phyloP scores from a whole-genome alignment of 805 yeast genomes.

The Blastobotrys americana region DNA sequence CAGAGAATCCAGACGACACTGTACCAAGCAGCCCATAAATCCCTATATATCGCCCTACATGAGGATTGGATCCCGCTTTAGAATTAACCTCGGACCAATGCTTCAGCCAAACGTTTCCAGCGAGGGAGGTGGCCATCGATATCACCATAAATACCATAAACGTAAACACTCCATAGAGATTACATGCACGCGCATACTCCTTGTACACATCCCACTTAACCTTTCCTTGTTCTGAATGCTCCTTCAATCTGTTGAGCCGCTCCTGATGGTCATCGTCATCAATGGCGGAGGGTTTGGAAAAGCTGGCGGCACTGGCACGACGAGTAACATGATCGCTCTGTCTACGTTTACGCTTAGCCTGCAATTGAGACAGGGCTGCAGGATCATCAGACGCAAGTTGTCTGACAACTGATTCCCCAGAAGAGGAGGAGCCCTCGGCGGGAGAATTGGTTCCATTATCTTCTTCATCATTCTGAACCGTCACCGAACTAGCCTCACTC shows the following conservation, averaged over 20 bases:
- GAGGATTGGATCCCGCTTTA: slow-evolving; percentile 59
- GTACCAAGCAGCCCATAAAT: slow-evolving; percentile 72
- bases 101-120: slow-evolving; percentile 85
- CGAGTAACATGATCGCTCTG: slow-evolving; percentile 34
- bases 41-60: slow-evolving; percentile 62
- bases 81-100: slow-evolving; percentile 95
- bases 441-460: background rate
- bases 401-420: background rate
- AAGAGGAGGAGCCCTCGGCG: background rate
- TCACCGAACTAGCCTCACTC: slow-evolving; percentile 15
- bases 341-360: slow-evolving; percentile 15
- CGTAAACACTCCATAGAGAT: slow-evolving; percentile 52
- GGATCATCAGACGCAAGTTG: background rate
- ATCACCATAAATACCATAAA: slow-evolving; percentile 50
- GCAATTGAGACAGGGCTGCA: slow-evolving; percentile 1
- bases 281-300: slow-evolving; percentile 25
- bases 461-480: background rate
- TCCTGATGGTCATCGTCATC: slow-evolving; percentile 24
- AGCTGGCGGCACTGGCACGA: slow-evolving; percentile 60
- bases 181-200: slow-evolving; percentile 85
- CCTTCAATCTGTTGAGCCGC: slow-evolving; percentile 37
- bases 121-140: slow-evolving; percentile 55
- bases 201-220: slow-evolving; percentile 81
- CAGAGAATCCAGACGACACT: slow-evolving; percentile 49
- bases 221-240: slow-evolving; percentile 86